Base-by-base conservation (phyloP, 345 rosid genomes). In the Lepidium sativum region DNA sequence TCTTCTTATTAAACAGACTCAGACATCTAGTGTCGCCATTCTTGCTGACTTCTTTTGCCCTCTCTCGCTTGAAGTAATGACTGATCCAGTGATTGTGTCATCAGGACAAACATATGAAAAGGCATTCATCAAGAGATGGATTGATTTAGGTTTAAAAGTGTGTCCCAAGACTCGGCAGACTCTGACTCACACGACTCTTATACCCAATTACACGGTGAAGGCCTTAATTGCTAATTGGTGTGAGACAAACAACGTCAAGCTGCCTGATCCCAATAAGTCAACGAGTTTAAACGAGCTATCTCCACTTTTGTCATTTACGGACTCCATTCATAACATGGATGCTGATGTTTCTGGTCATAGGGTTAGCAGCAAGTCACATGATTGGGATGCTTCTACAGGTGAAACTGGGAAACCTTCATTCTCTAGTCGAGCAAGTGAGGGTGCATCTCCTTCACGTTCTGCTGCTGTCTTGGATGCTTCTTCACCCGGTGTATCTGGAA, bases 41-140 rank as follows among this genome's bases (percentile, higher is more conserved):
- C 98, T 95, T 33, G 70, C 95, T n/a, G 99, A 95, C 77, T 95
- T 91, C 71, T 88, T 92, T 68, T 91, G 98, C 52, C 99, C 98
- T 61, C 86, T 95, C 11, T 95, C 99, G 3, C 94, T 91, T 39
- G 96, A 88, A 76, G 82, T 95, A 77, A 95, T 95, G 99, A 84
- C 88, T 17, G 97, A 91, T 82, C 99, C 98, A 25, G 98, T 95
- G 54, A 91, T 95, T 69, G 94, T 88, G 35, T 84, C 92, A 60
- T 85, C 97, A 34, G 98, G 99, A 57, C 94, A 95, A 79, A 95
- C 99, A 27, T 95, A 91, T 44, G 99, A 95, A 71, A 79, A 82
- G 60, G 94, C 84, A 5, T 91, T 85, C 74, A 91, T 95, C 65
- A 88, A 85, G 81, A 82, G 78, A 60, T 91, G 99, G 98, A 86